These are phyloP conservation scores for Candida succiphila DNA, from an alignment of 805 yeast genomes.

Conservation along the genomic window DNA sequence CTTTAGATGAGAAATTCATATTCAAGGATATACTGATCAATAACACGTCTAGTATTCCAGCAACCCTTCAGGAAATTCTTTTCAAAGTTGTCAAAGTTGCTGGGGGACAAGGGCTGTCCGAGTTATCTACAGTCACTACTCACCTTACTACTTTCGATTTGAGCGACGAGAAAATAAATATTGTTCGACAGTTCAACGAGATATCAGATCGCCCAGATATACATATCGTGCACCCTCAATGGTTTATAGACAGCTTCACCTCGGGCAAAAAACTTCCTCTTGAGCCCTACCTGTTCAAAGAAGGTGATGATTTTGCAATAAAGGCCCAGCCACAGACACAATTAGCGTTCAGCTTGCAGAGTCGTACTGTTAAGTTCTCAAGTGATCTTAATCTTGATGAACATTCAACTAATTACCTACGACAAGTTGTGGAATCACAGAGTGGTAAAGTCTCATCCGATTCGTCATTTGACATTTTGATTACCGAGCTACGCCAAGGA, in stretches of 20 bases:
- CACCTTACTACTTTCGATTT: constrained; percentile 54
- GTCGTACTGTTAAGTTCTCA: too few relatives aligned
- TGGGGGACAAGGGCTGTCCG: constrained; percentile 66
- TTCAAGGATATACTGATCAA: constrained; percentile 38
- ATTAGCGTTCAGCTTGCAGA: neutral
- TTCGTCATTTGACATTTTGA: constrained; percentile 19
- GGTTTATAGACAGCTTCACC: too few relatives aligned
- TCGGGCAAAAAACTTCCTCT: too few relatives aligned
- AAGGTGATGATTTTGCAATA: too few relatives aligned
- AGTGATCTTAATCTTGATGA: too few relatives aligned
- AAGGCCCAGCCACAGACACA: neutral
- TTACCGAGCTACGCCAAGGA: constrained; percentile 59
- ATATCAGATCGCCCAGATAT: constrained; percentile 4
- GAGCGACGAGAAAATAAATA: constrained; percentile 44
- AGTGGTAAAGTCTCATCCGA: neutral
- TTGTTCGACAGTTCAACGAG: constrained; percentile 33
- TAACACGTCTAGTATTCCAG: constrained; percentile 42
- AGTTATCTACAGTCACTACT: constrained; percentile 61
- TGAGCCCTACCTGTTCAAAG: too few relatives aligned
- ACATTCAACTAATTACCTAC: neutral
- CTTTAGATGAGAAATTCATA: constrained; percentile 63
- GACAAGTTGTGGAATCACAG: neutral
- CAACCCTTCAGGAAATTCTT: constrained; percentile 47
- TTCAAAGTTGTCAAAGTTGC: constrained; percentile 45
- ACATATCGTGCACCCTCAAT: neutral